Evolutionary conservation across 2,329 filamentous ascomycete species (phyloP).

Genomic region (Aurifilum marmelostoma): DNA sequence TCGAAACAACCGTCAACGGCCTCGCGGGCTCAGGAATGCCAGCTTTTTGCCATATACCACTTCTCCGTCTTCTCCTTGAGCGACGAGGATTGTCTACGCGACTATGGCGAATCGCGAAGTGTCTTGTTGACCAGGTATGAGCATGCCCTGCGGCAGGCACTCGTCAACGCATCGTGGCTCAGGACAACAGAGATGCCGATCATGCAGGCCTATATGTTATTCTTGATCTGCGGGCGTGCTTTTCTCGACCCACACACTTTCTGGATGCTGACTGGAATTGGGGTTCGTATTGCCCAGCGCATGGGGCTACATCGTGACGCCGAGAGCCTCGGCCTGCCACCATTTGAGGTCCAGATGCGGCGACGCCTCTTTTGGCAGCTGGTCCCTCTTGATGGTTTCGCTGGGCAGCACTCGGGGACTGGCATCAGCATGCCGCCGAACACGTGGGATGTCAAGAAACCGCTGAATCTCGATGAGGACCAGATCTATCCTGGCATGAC

Average conservation of each 20-base stretch:
- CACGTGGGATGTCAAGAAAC: constrained; percentile 38
- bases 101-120: constrained; percentile 42
- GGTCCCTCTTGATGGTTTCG: constrained; percentile 42
- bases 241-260: constrained; percentile 49
- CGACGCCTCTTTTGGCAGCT: constrained; percentile 57
- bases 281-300: constrained; percentile 55
- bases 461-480: constrained; percentile 44
- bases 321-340: constrained; percentile 36
- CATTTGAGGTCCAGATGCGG: constrained; percentile 57
- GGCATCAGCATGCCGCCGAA: constrained; percentile 31
- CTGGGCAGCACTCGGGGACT: constrained; percentile 35
- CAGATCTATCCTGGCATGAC: constrained; percentile 44
- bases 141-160: constrained; percentile 49
- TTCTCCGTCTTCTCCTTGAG: constrained; percentile 45
- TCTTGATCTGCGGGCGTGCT: constrained; percentile 36
- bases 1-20: constrained; percentile 30
- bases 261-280: constrained; percentile 55
- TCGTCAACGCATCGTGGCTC: constrained; percentile 54
- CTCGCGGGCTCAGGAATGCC: constrained; percentile 40
- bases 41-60: constrained; percentile 49
- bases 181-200: constrained; percentile 56
- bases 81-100: constrained; percentile 44
- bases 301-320: constrained; percentile 57
- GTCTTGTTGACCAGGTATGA: constrained; percentile 43
- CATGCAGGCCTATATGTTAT: constrained; percentile 56